Evolutionary conservation across 1,284 basidiomycete genomes (phyloP).

Genomic region (Fomitopsis schrenkii): DNA sequence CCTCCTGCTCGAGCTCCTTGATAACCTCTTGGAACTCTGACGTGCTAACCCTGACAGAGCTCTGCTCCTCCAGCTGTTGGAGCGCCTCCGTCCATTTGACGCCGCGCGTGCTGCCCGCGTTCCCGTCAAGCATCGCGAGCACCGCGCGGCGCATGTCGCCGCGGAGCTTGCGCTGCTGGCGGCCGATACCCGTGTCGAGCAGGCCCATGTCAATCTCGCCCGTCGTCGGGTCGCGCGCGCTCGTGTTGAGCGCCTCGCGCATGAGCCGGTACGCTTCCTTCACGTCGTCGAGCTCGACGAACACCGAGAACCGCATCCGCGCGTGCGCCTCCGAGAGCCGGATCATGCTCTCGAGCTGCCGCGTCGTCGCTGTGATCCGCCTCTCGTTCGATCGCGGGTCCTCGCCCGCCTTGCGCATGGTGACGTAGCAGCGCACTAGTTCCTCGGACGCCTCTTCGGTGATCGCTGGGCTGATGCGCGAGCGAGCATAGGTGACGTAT

Average conservation of each 20-base stretch:
- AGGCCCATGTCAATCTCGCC: slow-evolving; percentile 96
- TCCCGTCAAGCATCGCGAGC: slow-evolving; percentile 60
- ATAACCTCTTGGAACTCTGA: slow-evolving; percentile 83
- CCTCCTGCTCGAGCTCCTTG: slow-evolving; percentile 77
- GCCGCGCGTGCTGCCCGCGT: slow-evolving; percentile 53
- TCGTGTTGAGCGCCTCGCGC: slow-evolving; percentile 92
- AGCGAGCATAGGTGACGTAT: slow-evolving; percentile 92
- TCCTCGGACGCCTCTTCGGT: slow-evolving; percentile 84
- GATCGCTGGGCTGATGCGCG: slow-evolving; percentile 87
- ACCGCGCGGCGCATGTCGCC: slow-evolving; percentile 85
- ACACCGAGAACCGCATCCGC: slow-evolving; percentile 86
- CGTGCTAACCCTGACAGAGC: slow-evolving; percentile 70
- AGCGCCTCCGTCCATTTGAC: slow-evolving; percentile 79
- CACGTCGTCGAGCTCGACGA: slow-evolving; percentile 87
- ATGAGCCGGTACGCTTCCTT: slow-evolving; percentile 90
- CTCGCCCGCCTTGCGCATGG: slow-evolving; percentile 88
- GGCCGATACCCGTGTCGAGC: slow-evolving; percentile 90
- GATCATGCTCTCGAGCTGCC: slow-evolving; percentile 97
- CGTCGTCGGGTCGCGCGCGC: slow-evolving; percentile 91
- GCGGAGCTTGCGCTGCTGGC: slow-evolving; percentile 76
- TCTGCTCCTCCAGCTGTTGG: slow-evolving; percentile 74
- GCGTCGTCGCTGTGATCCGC: slow-evolving; percentile 96
- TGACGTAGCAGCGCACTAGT: slow-evolving; percentile 88
- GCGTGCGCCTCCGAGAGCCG: slow-evolving; percentile 97
- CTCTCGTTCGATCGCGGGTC: slow-evolving; percentile 87